phyloP scores from a whole-genome alignment of 139 green algal genomes.

The Volvox reticuliferus region DNA sequence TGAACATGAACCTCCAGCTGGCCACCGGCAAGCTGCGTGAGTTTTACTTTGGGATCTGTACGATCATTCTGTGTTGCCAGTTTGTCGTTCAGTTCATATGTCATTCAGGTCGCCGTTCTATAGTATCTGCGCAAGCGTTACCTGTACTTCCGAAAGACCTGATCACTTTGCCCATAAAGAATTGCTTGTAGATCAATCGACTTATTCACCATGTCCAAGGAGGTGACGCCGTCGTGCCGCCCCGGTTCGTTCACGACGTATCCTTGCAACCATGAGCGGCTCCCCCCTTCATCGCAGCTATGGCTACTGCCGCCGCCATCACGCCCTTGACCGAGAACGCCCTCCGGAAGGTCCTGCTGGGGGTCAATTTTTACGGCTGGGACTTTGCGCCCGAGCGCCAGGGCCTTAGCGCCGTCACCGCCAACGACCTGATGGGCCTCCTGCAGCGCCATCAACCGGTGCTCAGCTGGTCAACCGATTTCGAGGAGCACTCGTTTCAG shows the following conservation, averaged over 20 bases:
- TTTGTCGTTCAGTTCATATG: too few species aligned
- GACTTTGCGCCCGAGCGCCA: not conserved
- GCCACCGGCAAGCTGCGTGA: not conserved
- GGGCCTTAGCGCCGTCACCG: constrained; percentile 5
- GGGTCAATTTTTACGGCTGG: constrained; percentile 71
- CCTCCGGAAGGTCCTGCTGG: constrained; percentile 51
- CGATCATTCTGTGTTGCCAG: too few species aligned
- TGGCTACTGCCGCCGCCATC: not conserved
- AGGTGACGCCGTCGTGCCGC: too few species aligned
- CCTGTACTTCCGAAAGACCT: too few species aligned
- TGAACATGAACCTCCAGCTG: constrained; percentile 55
- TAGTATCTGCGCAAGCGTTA: too few species aligned
- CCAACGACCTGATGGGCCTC: constrained; percentile 8
- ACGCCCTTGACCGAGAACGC: not conserved
- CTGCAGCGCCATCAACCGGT: constrained; percentile 38
- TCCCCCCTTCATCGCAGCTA: too few species aligned
- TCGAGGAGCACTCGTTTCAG: constrained; percentile 54
- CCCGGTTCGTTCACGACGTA: too few species aligned
- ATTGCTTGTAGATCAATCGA: too few species aligned
- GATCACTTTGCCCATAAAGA: too few species aligned
- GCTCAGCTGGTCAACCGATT: constrained; percentile 41
- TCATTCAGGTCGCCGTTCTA: too few species aligned
- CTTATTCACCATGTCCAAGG: too few species aligned
- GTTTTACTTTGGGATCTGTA: not conserved
- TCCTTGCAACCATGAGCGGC: too few species aligned